Base-by-base conservation (phyloP, 306 rosid species). In the Vigna reflexopilosa region DNA sequence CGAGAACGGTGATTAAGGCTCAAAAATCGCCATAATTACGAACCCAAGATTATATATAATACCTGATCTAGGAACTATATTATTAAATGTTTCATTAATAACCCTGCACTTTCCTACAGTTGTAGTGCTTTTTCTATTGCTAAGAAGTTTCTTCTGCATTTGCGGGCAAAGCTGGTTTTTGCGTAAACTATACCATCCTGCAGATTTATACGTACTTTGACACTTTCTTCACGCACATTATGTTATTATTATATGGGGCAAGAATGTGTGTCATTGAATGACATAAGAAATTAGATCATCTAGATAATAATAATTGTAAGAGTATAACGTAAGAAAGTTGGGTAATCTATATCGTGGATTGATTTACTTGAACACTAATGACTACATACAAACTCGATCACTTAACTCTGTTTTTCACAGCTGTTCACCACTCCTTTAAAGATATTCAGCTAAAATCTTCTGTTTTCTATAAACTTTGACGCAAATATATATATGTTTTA, bases 1-100 rank as follows among this genome's bases (percentile, higher is more conserved):
- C 81, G 80, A 85, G 87, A 89, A 81, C 93, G 93, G 70, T 79
- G 73, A 78, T 86, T 87, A 71, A 81, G 91, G 90, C 91, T 82
- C 66, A 85, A 83, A 67, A 85, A 80, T 88, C 85, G 88, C 87
- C 77, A 78, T 76, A 78, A 85, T 85, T 83, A 81, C 76, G 68
- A 76, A 77, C 74, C 84, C 86, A 73, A 82, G 42, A 62, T 81
- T 42, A 9, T 42, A 42, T 76, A 75, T 76, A 30, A 73, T 66
- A 76, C 14, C n/a, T 34, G 28, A 28, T 28, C 16, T 6, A 44
- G 0, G 61, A 59, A 26, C 50, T 12, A n/a, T 12, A n/a, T 6
- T 66, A 57, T 74, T 51, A 28, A n/a, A 70, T 69, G 57, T 2
- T 15, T 51, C 65, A 73, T 67, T 56, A 67, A 67, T 56, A 50